Evolutionary conservation across 2,329 filamentous ascomycete genomes (phyloP).

Genomic region (Colletotrichum destructivum): DNA sequence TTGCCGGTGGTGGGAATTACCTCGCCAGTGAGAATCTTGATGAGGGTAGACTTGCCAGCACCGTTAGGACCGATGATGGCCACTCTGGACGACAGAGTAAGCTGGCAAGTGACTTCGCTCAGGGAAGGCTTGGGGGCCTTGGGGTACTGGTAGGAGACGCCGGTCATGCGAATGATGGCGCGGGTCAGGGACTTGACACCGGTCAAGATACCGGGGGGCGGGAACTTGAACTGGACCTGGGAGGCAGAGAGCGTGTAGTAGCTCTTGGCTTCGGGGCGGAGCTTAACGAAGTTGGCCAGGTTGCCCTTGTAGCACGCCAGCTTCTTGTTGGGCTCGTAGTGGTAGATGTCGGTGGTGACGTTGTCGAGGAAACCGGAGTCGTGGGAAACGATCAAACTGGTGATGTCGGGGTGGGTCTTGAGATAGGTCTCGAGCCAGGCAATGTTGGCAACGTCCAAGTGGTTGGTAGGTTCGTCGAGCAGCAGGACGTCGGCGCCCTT

Average conservation of each 20-base stretch:
- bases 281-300: constrained; percentile 85
- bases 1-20: constrained; percentile 85
- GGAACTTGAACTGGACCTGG: constrained; percentile 97
- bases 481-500: constrained; percentile 96
- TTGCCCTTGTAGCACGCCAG: constrained; percentile 89
- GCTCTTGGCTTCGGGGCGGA: constrained; percentile 94
- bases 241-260: constrained; percentile 96
- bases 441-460: constrained; percentile 96
- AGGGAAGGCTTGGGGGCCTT: constrained; percentile 90
- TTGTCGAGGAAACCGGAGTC: constrained; percentile 98
- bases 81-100: constrained; percentile 91
- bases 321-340: constrained; percentile 97
- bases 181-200: constrained; percentile 97
- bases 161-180: constrained; percentile 94
- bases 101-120: constrained; percentile 86
- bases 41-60: constrained; percentile 97
- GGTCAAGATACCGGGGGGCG: constrained; percentile 91
- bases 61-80: constrained; percentile 98
- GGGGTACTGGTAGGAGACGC: constrained; percentile 95
- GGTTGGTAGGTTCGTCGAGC: constrained; percentile 98
- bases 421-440: constrained; percentile 97
- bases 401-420: constrained; percentile 96
- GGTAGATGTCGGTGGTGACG: constrained; percentile 98
- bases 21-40: constrained; percentile 97
- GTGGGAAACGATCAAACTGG: constrained; percentile 97